A percentile compares a stretch with the other conserved stretches of the same genome.
Evolutionary conservation across 805 yeast genomes (phyloP).

Genomic region (Saturnispora besseyi): DNA sequence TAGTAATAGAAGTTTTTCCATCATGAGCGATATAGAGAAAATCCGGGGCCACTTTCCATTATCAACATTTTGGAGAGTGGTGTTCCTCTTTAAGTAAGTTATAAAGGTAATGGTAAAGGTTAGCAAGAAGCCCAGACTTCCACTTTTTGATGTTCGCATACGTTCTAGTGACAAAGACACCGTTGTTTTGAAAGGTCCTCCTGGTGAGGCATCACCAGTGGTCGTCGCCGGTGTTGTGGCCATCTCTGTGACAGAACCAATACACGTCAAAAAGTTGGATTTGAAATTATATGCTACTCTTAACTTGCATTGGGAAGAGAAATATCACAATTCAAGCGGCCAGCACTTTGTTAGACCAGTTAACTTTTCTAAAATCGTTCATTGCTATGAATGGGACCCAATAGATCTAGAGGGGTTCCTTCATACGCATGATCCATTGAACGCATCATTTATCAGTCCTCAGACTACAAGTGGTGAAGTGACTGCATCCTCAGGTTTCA

Average conservation of each 20-base stretch:
- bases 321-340: constrained; percentile 38
- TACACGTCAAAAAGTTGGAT: constrained; percentile 53
- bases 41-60: not conserved
- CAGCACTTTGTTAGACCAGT: constrained; percentile 33
- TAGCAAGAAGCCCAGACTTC: constrained; percentile 23
- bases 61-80: not conserved
- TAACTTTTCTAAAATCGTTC: constrained; percentile 52
- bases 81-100: not conserved
- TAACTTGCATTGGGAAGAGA: constrained; percentile 56
- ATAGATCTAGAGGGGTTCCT: constrained; percentile 41
- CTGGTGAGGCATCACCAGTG: constrained; percentile 69
- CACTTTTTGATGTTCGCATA: constrained; percentile 42
- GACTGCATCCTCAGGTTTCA: constrained; percentile 16
- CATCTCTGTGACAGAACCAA: constrained; percentile 65
- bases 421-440: constrained; percentile 16
- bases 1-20: not conserved
- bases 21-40: not conserved
- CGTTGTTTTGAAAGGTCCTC: constrained; percentile 68
- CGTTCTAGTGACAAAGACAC: constrained; percentile 69
- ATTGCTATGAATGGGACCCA: constrained; percentile 73
- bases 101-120: constrained; percentile 13
- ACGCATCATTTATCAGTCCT: constrained; percentile 13
- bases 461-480: not conserved
- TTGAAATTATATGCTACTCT: constrained; percentile 61
- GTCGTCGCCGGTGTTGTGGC: constrained; percentile 71